Evolutionary conservation across 2,329 filamentous ascomycete genomes (phyloP).

Genomic region (Cryoendolithus antarcticus): DNA sequence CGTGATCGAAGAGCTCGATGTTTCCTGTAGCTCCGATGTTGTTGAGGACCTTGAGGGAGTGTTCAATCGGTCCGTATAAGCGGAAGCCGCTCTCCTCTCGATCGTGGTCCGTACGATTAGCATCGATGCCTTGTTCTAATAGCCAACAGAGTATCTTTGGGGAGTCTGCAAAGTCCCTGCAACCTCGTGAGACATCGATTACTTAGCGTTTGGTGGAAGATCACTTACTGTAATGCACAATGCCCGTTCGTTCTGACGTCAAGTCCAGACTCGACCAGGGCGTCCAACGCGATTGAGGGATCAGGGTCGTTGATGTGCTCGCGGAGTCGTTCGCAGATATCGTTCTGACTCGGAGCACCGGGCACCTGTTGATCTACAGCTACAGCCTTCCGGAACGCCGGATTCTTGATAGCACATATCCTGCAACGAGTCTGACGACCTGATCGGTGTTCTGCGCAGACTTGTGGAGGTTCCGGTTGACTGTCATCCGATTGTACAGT

Average conservation of each 20-base stretch:
- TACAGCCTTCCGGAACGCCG: too few species aligned
- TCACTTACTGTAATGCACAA: background rate
- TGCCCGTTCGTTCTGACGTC: background rate
- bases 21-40: conserved; percentile 7
- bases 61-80: conserved; percentile 1
- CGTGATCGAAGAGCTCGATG: conserved; percentile 7
- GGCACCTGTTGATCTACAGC: too few species aligned
- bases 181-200: background rate
- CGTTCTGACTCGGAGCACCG: too few species aligned
- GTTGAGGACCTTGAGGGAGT: conserved; percentile 7
- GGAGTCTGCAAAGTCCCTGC: conserved; percentile 5
- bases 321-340: too few species aligned
- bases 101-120: conserved; percentile 4
- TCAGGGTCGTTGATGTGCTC: too few species aligned
- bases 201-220: background rate
- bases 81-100: conserved; percentile 1
- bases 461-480: too few species aligned
- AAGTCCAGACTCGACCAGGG: background rate
- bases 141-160: conserved; percentile 6
- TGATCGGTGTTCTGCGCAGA: too few species aligned
- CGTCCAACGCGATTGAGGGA: too few species aligned
- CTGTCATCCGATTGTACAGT: too few species aligned
- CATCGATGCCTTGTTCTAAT: conserved; percentile 8
- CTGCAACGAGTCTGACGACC: too few species aligned
- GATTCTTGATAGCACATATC: too few species aligned